Conservation (phyloP, 495 filamentous ascomycete genomes). For the Durotheca rogersii region DNA sequence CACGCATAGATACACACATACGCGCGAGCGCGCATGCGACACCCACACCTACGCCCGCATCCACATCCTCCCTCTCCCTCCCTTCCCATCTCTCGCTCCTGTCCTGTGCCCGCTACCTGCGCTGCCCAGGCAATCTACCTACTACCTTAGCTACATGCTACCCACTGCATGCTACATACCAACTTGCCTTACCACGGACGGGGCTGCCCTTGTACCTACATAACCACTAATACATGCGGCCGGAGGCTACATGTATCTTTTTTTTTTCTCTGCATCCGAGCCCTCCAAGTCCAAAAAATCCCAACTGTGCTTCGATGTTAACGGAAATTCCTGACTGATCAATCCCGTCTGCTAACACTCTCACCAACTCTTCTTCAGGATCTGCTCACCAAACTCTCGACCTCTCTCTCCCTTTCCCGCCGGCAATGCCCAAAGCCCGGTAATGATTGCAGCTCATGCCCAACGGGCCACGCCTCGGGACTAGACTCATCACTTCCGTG, state of each 20-base stretch:
- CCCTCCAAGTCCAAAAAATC: conserved; percentile 2
- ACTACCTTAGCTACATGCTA: too few relatives aligned
- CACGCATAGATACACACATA: background rate
- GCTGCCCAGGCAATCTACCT: background rate
- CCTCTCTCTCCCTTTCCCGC: conserved; percentile 25
- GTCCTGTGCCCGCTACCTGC: background rate
- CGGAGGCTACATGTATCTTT: too few relatives aligned
- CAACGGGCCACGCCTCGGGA: conserved; percentile 20
- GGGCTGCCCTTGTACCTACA: conserved; percentile 8
- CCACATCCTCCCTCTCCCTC: conserved; percentile 8
- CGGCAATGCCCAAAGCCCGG: conserved; percentile 34
- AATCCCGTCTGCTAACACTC: conserved; percentile 25
- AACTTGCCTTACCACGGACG: background rate
- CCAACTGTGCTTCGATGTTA: conserved; percentile 13
- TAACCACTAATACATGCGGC: conserved; percentile 10
- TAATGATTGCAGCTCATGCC: conserved; percentile 31
- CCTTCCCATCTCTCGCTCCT: background rate
- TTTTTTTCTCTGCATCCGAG: background rate
- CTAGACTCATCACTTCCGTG: conserved; percentile 24
- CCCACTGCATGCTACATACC: too few relatives aligned
- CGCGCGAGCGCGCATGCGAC: background rate
- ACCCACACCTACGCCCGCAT: background rate
- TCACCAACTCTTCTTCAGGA: conserved; percentile 20
- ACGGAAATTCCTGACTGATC: conserved; percentile 8
- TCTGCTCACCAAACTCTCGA: conserved; percentile 23